phyloP scores from a whole-genome alignment of 768 basidiomycete genomes.

The Rhizopogon sp. region DNA sequence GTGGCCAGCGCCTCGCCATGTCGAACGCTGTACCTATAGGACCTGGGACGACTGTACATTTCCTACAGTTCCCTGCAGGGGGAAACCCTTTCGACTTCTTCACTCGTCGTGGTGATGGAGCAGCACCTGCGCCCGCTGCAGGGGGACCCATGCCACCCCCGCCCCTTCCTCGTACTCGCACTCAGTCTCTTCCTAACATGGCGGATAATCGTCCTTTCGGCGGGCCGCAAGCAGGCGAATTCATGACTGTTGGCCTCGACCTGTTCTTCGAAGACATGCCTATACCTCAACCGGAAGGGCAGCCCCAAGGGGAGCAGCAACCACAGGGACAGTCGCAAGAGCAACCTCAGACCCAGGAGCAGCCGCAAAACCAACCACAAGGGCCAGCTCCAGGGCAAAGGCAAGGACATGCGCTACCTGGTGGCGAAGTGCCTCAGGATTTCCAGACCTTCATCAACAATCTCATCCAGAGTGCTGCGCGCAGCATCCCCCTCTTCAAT shows the following conservation, averaged over 20 bases:
- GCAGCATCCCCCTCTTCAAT: not conserved
- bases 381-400: not conserved
- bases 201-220: constrained; percentile 11
- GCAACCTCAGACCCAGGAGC: not conserved
- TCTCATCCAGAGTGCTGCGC: not conserved
- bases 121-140: not conserved
- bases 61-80: constrained; percentile 23
- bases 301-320: not conserved
- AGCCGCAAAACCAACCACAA: not conserved
- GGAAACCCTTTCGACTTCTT: not conserved
- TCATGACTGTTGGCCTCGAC: constrained; percentile 37
- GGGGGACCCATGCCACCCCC: constrained; percentile 8
- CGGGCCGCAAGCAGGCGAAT: constrained; percentile 13
- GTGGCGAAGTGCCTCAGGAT: not conserved
- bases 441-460: not conserved
- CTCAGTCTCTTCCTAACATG: constrained; percentile 13
- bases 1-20: constrained; percentile 6
- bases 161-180: constrained; percentile 1
- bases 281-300: not conserved
- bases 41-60: constrained; percentile 16
- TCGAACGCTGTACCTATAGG: constrained; percentile 13
- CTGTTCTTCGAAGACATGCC: constrained; percentile 24
- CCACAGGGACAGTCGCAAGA: not conserved
- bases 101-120: not conserved
- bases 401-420: not conserved